Base-by-base conservation (phyloP, 805 yeast species). In the Pichia paraexigua region DNA sequence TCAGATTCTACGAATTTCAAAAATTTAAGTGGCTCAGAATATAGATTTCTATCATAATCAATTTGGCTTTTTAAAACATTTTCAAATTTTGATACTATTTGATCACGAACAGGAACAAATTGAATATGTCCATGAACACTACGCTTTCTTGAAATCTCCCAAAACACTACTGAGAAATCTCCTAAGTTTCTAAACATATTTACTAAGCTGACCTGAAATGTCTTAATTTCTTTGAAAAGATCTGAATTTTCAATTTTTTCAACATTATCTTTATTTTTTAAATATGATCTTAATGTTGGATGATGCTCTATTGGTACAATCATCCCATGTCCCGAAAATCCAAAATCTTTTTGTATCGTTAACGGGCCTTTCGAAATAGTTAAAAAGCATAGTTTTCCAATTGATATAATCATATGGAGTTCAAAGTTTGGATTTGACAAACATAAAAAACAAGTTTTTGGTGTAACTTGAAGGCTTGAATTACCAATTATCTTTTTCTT, bases 311-410 rank as follows among this genome's bases (percentile, higher is more conserved):
- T 77, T 0, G 97, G 95, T 13, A 89, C 79, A 10, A 91, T 74
- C 43, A 90, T 71, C 22, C 87, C 87, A 70, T 90, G 97, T 0
- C 95, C 96, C 0, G 95, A 79, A 60, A 87, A 82, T 10, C 71
- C 69, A 4, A 76, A 66, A 11, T 53, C 51, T 12, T 63, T 66
- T 0, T 83, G 78, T 27, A 74, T 66, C 1, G 87, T 78, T 20
- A 90, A 66, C 0, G 97, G 97, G 0, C 97, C 97, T 61, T 86
- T 89, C 0, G 96, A 95, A 17, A 83, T 73, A 0, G 97, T 83
- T 52, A 90, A 47, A 63, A 89, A 90, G 0, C 80, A 68, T 45
- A 72, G 70, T 13, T 76, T 75, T 0, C 87, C 92, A 48, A 91
- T 84, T 0, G 94, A 78, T 0, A 89, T 74, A 13, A 90, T 79